Evolutionary conservation across 106 monocot genomes (phyloP).

Genomic region (Phalaenopsis equestris): DNA sequence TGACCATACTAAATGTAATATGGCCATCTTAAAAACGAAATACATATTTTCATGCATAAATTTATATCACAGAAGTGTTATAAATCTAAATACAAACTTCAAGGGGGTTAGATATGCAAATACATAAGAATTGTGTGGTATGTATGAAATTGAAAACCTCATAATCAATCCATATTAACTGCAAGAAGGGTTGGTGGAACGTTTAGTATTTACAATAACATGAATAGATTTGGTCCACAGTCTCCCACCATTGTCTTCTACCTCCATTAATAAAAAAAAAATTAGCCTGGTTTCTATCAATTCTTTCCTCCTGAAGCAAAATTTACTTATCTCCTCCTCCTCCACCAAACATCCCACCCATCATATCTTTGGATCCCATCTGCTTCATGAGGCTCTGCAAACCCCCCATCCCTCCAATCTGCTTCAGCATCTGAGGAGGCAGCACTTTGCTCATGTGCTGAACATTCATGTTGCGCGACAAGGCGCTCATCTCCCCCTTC

Average conservation of each 20-base stretch:
- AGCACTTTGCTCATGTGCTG: conserved; percentile 95
- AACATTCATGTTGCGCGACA: conserved; percentile 82
- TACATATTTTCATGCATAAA: too few relatives aligned
- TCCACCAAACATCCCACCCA: conserved; percentile 56
- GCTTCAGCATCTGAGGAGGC: conserved; percentile 84
- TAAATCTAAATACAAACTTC: too few relatives aligned
- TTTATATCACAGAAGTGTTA: too few relatives aligned
- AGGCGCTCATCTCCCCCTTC: conserved; percentile 93
- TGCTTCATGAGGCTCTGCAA: conserved; percentile 92
- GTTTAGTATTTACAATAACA: not conserved
- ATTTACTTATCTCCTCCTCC: not conserved
- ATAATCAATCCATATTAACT: not conserved
- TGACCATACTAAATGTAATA: too few relatives aligned
- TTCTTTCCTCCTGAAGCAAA: not conserved
- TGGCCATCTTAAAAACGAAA: too few relatives aligned
- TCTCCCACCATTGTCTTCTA: too few relatives aligned
- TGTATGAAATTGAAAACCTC: too few relatives aligned
- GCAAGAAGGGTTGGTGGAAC: not conserved
- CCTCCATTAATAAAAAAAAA: too few relatives aligned
- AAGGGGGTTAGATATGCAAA: too few relatives aligned
- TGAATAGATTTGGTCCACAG: too few relatives aligned
- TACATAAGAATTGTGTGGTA: too few relatives aligned
- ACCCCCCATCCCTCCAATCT: conserved; percentile 87
- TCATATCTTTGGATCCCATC: conserved; percentile 82
- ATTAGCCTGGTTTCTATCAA: too few relatives aligned